These are phyloP conservation scores for Phytomonas sp. DNA, from an alignment of 208 protist genomes.

Conservation along the genomic window DNA sequence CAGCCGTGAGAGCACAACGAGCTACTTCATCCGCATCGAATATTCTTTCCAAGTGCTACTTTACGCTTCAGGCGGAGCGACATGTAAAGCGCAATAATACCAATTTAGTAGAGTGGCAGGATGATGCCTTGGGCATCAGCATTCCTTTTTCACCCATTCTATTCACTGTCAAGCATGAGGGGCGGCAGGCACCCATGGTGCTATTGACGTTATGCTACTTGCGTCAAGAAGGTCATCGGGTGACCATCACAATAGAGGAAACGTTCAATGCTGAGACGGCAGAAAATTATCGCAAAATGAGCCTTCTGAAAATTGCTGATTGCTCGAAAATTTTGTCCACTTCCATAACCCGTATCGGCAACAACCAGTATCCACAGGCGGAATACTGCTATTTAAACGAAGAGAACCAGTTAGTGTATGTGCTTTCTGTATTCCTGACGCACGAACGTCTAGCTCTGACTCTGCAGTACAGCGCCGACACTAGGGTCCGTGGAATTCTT, in stretches of 20 bases:
- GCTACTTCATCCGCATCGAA: slow-evolving; percentile 11
- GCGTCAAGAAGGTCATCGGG: slow-evolving; percentile 46
- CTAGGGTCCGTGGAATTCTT: slow-evolving; percentile 48
- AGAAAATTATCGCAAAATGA: slow-evolving; percentile 54
- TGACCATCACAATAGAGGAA: slow-evolving; percentile 67
- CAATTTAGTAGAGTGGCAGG: slow-evolving; percentile 68
- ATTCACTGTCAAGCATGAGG: slow-evolving; percentile 61
- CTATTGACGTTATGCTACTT: slow-evolving; percentile 58
- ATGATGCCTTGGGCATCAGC: slow-evolving; percentile 55
- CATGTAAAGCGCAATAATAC: slow-evolving; percentile 61
- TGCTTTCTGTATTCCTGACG: slow-evolving; percentile 66
- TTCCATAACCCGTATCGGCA: slow-evolving; percentile 42
- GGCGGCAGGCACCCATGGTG: slow-evolving; percentile 75
- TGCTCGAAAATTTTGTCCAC: slow-evolving; percentile 48
- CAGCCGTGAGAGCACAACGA: slow-evolving; percentile 11
- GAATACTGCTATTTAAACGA: slow-evolving; percentile 82
- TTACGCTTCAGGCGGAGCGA: slow-evolving; percentile 39
- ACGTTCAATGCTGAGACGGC: slow-evolving; percentile 24
- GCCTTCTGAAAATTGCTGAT: slow-evolving; percentile 46
- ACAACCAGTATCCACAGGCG: slow-evolving; percentile 34
- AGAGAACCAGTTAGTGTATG: slow-evolving; percentile 35
- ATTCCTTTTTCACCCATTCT: slow-evolving; percentile 66
- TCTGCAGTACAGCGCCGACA: slow-evolving; percentile 65
- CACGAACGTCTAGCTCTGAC: slow-evolving; percentile 59
- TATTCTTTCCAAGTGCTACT: slow-evolving; percentile 27